Evolutionary conservation across 2,329 filamentous ascomycete genomes (phyloP).

Genomic region (Chaetoscypha palmicola): DNA sequence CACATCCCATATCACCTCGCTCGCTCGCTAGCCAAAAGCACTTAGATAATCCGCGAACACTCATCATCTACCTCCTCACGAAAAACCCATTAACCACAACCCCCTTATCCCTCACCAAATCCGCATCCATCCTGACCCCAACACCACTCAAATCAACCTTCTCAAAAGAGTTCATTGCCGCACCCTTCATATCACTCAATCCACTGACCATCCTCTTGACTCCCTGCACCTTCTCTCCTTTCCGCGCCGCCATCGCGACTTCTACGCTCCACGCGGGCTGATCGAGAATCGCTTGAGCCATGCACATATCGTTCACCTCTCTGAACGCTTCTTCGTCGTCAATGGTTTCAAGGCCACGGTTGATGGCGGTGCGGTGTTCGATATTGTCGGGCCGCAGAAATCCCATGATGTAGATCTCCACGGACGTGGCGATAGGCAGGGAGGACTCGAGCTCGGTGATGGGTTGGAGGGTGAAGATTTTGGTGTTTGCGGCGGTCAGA

Average conservation of each 20-base stretch:
- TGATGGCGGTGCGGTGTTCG: conserved; percentile 37
- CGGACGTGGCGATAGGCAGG: conserved; percentile 36
- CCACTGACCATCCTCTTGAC: background rate
- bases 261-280: conserved; percentile 35
- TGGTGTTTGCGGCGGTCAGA: conserved; percentile 39
- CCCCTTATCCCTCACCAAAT: background rate
- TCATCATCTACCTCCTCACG: background rate
- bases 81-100: conserved; percentile 1
- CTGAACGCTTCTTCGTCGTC: conserved; percentile 32
- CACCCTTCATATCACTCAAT: background rate
- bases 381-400: conserved; percentile 42
- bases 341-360: conserved; percentile 38
- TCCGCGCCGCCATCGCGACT: background rate
- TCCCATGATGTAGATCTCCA: conserved; percentile 54
- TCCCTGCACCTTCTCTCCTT: background rate
- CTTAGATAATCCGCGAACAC: too few species aligned
- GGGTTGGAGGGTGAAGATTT: conserved; percentile 47
- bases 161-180: background rate
- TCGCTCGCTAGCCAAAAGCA: too few species aligned
- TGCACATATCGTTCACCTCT: conserved; percentile 34
- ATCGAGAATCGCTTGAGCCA: conserved; percentile 32
- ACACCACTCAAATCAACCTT: background rate
- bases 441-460: conserved; percentile 42
- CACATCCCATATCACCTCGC: too few species aligned
- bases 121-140: background rate